Base-by-base conservation (phyloP, 176 grass and related monocot species). In the Aegilops sharonensis region DNA sequence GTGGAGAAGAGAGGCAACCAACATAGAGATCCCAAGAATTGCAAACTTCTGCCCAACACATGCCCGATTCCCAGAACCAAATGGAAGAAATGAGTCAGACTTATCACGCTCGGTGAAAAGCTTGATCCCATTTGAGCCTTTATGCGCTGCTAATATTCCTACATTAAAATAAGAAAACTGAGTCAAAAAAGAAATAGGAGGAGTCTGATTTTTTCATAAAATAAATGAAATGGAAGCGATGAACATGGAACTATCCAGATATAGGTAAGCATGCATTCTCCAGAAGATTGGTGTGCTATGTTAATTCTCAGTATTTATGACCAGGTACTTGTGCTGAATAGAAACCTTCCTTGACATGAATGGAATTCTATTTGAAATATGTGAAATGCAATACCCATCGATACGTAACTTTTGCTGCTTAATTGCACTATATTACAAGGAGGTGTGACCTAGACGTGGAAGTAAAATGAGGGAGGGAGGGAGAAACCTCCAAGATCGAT, bases 11-110 rank as follows among this genome's bases (percentile, higher is more conserved):
- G 72, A 85, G 36, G 97, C 92, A 87, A 99, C 56, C 63, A 94
- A 78, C 80, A 87, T 79, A 21, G 94, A 85, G 86, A 92, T 94
- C 21, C 83, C 91, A 91, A 93, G 80, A 91, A 87, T 79, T 9
- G 78, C 90, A 89, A 90, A 97, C 78, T 86, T 99, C 87, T 97
- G 88, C 5, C 94, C 94, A 56, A 94, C 67, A 68, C 94, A 97
- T 69, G 89, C 85, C 77, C 92, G 92, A 78, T 84, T 89, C 56
- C 94, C 94, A 84, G 72, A 90, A 72, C 94, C 97, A 93, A 99
- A 99, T 75, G 94, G 82, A 91, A 96, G 89, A 82, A 99, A 89
- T 62, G 94, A 86, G 66, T 93, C 83, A 3, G 48, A 65, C 74
- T 88, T 91, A 72, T 86, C 69, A 66, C 79, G 71, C 23, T 89